Percentiles rank a stretch among this genome's conserved stretches.
Conservation (phyloP, 768 basidiomycete genomes). For the Tremella mesenterica region DNA sequence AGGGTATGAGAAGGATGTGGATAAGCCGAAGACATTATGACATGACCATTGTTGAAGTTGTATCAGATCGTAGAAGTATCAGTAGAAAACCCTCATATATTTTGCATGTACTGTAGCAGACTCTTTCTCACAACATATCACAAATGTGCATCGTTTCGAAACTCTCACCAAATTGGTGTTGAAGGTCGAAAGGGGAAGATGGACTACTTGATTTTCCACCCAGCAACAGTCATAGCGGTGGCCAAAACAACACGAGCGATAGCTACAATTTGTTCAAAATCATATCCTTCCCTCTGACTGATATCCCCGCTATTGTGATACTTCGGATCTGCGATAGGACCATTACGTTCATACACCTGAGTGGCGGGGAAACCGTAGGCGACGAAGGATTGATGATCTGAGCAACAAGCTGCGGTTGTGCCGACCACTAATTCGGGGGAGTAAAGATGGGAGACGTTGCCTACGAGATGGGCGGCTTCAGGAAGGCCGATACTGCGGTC, state of each 20-base stretch:
- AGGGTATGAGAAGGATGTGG: slow-evolving; percentile 37
- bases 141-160: too few relatives aligned
- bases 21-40: too few relatives aligned
- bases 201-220: slow-evolving; percentile 44
- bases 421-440: slow-evolving; percentile 47
- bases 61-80: too few relatives aligned
- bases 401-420: slow-evolving; percentile 64
- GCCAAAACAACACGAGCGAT: slow-evolving; percentile 86
- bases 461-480: slow-evolving; percentile 65
- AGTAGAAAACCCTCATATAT: too few relatives aligned
- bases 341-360: slow-evolving; percentile 79
- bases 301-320: slow-evolving; percentile 57
- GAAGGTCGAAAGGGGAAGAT: too few relatives aligned
- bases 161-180: too few relatives aligned
- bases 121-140: too few relatives aligned
- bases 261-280: slow-evolving; percentile 67
- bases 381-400: slow-evolving; percentile 66
- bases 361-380: slow-evolving; percentile 76
- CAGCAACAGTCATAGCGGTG: slow-evolving; percentile 60
- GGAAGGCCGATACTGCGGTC: slow-evolving; percentile 66
- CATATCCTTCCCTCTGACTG: slow-evolving; percentile 68
- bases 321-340: slow-evolving; percentile 58
- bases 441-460: slow-evolving; percentile 68
- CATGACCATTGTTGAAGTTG: too few relatives aligned
- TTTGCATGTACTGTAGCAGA: too few relatives aligned